Evolutionary conservation across 2,329 filamentous ascomycete genomes (phyloP).

Genomic region (Niveomyces coronatus): DNA sequence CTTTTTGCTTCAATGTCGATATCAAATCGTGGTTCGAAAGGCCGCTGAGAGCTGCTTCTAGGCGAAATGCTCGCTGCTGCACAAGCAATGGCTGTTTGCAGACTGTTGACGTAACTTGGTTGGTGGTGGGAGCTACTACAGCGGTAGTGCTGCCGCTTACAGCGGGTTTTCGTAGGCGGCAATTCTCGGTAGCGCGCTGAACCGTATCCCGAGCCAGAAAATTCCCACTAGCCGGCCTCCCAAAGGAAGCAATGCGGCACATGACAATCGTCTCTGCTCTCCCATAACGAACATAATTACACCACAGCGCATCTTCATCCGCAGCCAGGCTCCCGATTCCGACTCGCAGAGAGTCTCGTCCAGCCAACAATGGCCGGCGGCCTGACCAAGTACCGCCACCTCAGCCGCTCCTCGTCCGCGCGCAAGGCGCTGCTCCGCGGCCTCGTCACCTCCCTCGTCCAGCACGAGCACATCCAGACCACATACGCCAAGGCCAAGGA

Average conservation of each 20-base stretch:
- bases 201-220: slow-evolving; percentile 16
- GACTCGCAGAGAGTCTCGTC: no score
- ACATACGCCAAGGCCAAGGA: slow-evolving; percentile 98
- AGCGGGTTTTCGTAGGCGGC: slow-evolving; percentile 6
- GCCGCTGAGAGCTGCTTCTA: slow-evolving; percentile 7
- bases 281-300: neutral
- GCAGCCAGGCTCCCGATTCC: no score
- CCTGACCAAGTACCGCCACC: slow-evolving; percentile 76
- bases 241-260: neutral
- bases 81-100: neutral
- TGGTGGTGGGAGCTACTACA: slow-evolving; percentile 1
- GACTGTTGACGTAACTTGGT: slow-evolving; percentile 9
- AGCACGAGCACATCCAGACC: slow-evolving; percentile 86
- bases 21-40: slow-evolving; percentile 3
- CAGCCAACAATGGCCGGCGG: slow-evolving; percentile 65
- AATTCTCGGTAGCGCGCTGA: slow-evolving; percentile 8
- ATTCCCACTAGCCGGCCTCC: slow-evolving; percentile 17
- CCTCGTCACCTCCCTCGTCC: slow-evolving; percentile 87
- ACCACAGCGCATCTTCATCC: no score
- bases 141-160: slow-evolving; percentile 11
- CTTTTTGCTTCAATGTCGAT: slow-evolving; percentile 20
- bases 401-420: slow-evolving; percentile 77
- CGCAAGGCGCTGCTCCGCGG: slow-evolving; percentile 89
- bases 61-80: no score
- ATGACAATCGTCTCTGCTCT: neutral